Base-by-base conservation (phyloP, 345 rosid species). In the Eucalyptus tenuipes region DNA sequence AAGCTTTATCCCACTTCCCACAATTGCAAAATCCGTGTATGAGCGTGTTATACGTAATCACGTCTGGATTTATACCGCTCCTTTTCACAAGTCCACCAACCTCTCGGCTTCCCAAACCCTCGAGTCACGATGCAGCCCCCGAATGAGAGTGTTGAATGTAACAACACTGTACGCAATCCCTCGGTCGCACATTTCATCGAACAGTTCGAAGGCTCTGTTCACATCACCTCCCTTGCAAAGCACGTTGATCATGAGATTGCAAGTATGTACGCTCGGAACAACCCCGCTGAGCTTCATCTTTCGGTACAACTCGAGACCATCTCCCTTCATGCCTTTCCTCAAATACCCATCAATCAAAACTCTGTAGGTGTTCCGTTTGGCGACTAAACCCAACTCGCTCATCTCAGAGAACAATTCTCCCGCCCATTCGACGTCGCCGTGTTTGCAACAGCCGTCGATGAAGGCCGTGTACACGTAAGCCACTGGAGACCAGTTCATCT, bases 401-500 rank as follows among this genome's bases (percentile, higher is more conserved):
- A 95, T 95, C 42, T 93, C 89, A 15, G 14, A 68, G 88, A 95
- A 96, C 92, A 97, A 91, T 89, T 7, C 88, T 87, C 92, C 93
- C 1, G 91, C 99, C 91, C 91, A 92, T 52, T 89, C 90, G 82
- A 94, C 85, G 61, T 95, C 94, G 7, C 97, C 96, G 86, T 88
- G 93, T 92, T 95, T 97, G 88, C 97, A 96, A 85, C 94, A 94
- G 79, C 98, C 99, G 91, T 97, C 96, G 89, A 97, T 96, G 95
- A 95, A 89, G 88, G 94, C 94, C 66, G 97, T 95, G 89, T 92
- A 96, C 87, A 95, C 91, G 79, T 94, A 97, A 88, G 95, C 96
- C 88, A 94, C 95, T 1, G 95, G 93, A 87, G 92, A 88, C 59
- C 91, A 90, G 88, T 95, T 95, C 92, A 89, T 85, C 71, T 91